phyloP scores from a whole-genome alignment of 2,329 filamentous ascomycete genomes.

The Fusarium nanum region DNA sequence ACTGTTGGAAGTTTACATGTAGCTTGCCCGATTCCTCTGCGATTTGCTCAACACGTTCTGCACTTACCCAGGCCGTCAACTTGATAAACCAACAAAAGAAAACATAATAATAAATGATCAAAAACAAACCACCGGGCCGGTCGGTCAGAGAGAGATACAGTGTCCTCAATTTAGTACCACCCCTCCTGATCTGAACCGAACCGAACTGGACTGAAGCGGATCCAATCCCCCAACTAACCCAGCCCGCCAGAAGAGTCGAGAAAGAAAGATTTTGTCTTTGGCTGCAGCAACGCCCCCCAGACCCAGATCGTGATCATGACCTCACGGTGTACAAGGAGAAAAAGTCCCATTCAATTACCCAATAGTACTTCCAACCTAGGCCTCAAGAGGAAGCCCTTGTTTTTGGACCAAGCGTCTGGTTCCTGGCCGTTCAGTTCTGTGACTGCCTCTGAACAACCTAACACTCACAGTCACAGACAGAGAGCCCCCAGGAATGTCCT shows the following conservation, averaged over 20 bases:
- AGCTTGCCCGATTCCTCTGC: neutral
- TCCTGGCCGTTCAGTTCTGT: constrained; percentile 48
- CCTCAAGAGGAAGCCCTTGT: constrained; percentile 45
- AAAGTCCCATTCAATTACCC: constrained; percentile 49
- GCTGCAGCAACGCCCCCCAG: constrained; percentile 27
- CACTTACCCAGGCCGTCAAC: neutral
- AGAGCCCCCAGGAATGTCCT: constrained; percentile 23
- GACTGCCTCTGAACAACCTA: constrained; percentile 2
- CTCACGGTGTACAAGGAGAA: constrained; percentile 43
- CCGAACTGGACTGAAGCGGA: constrained; percentile 21
- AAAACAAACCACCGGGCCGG: constrained; percentile 41
- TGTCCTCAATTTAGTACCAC: constrained; percentile 33
- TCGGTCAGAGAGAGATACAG: constrained; percentile 22
- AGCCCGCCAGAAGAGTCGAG: constrained; percentile 47
- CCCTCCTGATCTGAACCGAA: constrained; percentile 17
- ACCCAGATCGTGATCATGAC: constrained; percentile 51
- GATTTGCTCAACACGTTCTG: neutral
- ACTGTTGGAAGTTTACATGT: neutral
- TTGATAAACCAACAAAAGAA: constrained; percentile 10
- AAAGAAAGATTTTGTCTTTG: constrained; percentile 33
- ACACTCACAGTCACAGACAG: neutral
- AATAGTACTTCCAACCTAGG: constrained; percentile 48
- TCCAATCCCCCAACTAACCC: constrained; percentile 31
- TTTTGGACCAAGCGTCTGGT: constrained; percentile 47
- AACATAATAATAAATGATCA: neutral